Percentiles rank a stretch among this genome's conserved stretches.
These are phyloP conservation scores for Saitozyma podzolica DNA, from an alignment of 768 basidiomycete genomes.

Conservation along the genomic window DNA sequence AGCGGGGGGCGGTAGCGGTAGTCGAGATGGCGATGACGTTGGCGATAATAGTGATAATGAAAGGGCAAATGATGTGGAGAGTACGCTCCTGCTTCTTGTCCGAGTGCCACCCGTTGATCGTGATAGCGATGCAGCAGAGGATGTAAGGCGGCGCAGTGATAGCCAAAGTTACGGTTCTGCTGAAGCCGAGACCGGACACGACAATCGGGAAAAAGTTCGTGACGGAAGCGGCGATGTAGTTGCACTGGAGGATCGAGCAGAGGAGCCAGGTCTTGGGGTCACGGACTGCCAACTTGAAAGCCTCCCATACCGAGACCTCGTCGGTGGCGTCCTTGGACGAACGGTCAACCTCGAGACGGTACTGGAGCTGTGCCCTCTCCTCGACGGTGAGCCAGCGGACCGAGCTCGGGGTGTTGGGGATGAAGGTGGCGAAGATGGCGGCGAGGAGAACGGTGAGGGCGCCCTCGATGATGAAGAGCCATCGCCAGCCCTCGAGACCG, in stretches of 20 bases:
- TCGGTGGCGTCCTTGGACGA: constrained; percentile 40
- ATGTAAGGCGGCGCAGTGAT: constrained; percentile 50
- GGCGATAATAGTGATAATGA: constrained; percentile 41
- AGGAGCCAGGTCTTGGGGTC: constrained; percentile 47
- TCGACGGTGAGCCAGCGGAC: constrained; percentile 63
- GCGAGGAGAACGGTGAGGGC: constrained; percentile 23
- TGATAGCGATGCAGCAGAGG: constrained; percentile 40
- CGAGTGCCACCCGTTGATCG: constrained; percentile 43
- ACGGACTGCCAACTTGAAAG: constrained; percentile 35
- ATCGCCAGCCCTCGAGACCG: constrained; percentile 50
- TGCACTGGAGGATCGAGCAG: constrained; percentile 13
- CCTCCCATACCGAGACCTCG: constrained; percentile 26
- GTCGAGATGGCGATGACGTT: constrained; percentile 48
- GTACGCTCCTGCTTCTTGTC: constrained; percentile 41
- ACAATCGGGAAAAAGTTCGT: constrained; percentile 50
- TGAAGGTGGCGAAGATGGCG: constrained; percentile 36
- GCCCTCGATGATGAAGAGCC: constrained; percentile 43
- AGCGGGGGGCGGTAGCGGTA: constrained; percentile 40
- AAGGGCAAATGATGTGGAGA: constrained; percentile 40
- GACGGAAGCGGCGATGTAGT: constrained; percentile 42
- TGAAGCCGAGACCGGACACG: constrained; percentile 35
- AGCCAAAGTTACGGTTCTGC: constrained; percentile 37
- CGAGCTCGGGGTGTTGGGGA: constrained; percentile 76
- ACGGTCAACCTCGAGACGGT: constrained; percentile 42
- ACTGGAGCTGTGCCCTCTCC: constrained; percentile 34